Base-by-base conservation (phyloP, 2,329 filamentous ascomycete genomes). In the Hymenoscyphus linearis region DNA sequence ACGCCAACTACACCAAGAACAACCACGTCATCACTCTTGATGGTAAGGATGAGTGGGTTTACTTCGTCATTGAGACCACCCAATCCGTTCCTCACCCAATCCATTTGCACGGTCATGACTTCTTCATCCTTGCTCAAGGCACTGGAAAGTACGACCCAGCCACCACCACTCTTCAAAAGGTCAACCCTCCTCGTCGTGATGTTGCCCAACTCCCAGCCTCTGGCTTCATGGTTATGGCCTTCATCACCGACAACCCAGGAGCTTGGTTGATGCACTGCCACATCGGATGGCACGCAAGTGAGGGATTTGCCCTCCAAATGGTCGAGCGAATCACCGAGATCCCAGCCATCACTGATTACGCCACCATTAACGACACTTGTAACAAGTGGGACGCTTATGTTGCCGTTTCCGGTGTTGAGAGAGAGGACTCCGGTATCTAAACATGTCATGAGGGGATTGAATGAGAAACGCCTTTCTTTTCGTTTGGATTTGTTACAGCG, bases 351-450 rank as follows among this genome's bases (percentile, higher is more conserved):
- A 68, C 62, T 18, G 65, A 69, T 58, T 62, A 63, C 26, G 61
- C 62, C 31, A 53, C 62, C 47, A 61, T 75, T 12, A 69, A 74
- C 58, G 68, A 63, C 16, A 68, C 66, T 22, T 71, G 69, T 44
- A 59, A 63, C 16, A 64, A 63, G 26, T 70, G 67, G 67, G 50
- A 68, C 10, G 58, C 60, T 3, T 76, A 77, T 63, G 61, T 58
- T 7, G 57, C 25, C 5, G 56, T 22, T 16, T 35, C 16, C 26
- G 55, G 54, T 52, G 37, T 68, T 60, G 64, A 55, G 12, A 27
- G 57, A n/a, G 64, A 68, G 26, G 65, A 68, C 53, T 67, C 65
- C 57, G 67, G 67, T 66, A 47, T 47, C n/a, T 47, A n/a, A 18
- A 9, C n/a, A 2, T 47, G 18, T 47, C n/a, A 9, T 10, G 10